Evolutionary conservation across 352 stramenopile genomes (phyloP).

Genomic region (Thraustochytrium sp.): DNA sequence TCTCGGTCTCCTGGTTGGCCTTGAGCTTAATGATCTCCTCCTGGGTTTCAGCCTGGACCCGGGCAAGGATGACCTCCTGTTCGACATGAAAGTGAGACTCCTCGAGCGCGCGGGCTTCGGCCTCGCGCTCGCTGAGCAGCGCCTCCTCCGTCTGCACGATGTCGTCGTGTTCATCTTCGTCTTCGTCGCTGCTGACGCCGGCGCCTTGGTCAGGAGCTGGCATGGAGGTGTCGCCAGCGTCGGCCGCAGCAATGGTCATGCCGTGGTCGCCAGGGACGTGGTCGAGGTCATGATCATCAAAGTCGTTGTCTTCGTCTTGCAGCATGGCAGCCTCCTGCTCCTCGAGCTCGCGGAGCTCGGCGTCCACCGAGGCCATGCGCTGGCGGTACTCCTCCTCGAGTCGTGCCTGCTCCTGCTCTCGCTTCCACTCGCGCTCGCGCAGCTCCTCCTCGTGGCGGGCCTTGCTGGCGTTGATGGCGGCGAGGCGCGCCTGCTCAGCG

Average conservation of each 20-base stretch:
- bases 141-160: neutral
- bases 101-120: neutral
- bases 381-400: slow-evolving; percentile 36
- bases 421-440: slow-evolving; percentile 26
- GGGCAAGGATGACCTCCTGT: neutral
- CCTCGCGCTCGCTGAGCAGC: neutral
- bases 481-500: slow-evolving; percentile 13
- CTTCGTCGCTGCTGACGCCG: too few species aligned
- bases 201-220: too few species aligned
- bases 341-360: slow-evolving; percentile 17
- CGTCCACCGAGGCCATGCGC: slow-evolving; percentile 13
- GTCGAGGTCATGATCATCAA: neutral
- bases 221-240: neutral
- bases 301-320: neutral
- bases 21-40: slow-evolving; percentile 20
- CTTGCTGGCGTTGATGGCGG: slow-evolving; percentile 35
- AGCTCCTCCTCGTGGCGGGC: slow-evolving; percentile 15
- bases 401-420: neutral
- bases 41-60: neutral
- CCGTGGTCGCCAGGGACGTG: neutral
- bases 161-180: neutral
- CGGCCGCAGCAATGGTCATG: neutral
- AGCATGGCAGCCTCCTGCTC: neutral
- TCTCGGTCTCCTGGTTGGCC: neutral
- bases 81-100: neutral